Evolutionary conservation across 345 rosid genomes (phyloP).

Genomic region (Nasturtium officinale): DNA sequence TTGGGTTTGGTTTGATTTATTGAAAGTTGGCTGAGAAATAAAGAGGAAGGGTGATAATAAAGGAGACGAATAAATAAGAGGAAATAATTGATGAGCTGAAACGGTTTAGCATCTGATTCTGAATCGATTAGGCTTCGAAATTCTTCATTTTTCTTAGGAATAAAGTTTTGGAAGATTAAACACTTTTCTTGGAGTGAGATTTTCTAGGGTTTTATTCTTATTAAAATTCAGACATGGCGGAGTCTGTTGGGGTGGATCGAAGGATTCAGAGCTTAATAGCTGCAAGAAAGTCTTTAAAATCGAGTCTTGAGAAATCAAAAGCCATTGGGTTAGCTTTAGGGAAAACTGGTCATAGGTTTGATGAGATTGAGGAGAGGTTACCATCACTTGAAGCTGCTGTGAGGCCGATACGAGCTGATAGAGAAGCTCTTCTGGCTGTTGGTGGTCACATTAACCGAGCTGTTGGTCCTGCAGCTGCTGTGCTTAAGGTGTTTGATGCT

Average conservation of each 20-base stretch:
- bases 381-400: conserved; percentile 81
- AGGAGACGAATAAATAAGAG: conserved; percentile 2
- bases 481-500: conserved; percentile 97
- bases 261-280: conserved; percentile 59
- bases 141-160: conserved; percentile 21
- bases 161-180: not conserved
- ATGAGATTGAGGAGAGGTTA: conserved; percentile 75
- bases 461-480: conserved; percentile 97
- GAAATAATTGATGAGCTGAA: conserved; percentile 6
- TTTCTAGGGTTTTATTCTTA: conserved; percentile 37
- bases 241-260: conserved; percentile 29
- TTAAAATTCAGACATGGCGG: conserved; percentile 49
- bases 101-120: conserved; percentile 29
- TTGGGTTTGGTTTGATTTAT: conserved; percentile 46
- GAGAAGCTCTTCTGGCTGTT: conserved; percentile 78
- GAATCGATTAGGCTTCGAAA: conserved; percentile 13
- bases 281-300: conserved; percentile 69
- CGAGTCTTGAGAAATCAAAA: conserved; percentile 83
- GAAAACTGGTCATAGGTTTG: conserved; percentile 72
- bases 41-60: conserved; percentile 28
- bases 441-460: conserved; percentile 98
- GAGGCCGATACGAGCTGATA: conserved; percentile 89
- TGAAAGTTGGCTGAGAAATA: conserved; percentile 6
- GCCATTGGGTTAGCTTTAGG: conserved; percentile 58
- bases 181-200: conserved; percentile 17